Conservation (phyloP, 257 asterid species). For the Cordia subcordata region DNA sequence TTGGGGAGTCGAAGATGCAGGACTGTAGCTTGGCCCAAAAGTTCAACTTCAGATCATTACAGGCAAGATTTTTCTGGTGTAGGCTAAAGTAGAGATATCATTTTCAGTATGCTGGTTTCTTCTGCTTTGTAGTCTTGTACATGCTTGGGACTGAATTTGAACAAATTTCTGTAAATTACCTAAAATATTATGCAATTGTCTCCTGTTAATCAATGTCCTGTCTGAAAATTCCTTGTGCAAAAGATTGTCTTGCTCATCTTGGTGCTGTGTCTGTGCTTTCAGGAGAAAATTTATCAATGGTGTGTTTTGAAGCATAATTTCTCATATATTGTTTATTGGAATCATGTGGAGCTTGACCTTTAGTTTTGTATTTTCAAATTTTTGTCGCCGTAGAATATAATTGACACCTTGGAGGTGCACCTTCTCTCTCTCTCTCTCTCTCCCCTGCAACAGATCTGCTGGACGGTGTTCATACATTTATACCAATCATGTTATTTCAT, state of each 20-base stretch:
- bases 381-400: not conserved
- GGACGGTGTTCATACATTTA: not conserved
- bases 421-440: not conserved
- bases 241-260: too few species aligned
- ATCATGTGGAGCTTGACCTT: not conserved
- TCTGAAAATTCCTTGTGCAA: too few species aligned
- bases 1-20: too few species aligned
- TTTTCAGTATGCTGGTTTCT: not conserved
- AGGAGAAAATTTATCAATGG: not conserved
- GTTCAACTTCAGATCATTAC: not conserved
- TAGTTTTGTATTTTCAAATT: not conserved
- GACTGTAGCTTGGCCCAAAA: not conserved
- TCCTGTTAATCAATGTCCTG: not conserved
- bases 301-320: not conserved
- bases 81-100: not conserved
- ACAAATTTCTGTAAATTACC: not conserved
- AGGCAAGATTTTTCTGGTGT: not conserved
- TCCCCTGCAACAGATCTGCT: not conserved
- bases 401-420: not conserved
- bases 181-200: not conserved
- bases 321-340: not conserved
- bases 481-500: not conserved
- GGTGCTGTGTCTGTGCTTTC: too few species aligned
- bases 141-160: not conserved
- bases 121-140: not conserved